Conservation (phyloP, 2,329 filamentous ascomycete genomes). For the Aurifilum marmelostoma region DNA sequence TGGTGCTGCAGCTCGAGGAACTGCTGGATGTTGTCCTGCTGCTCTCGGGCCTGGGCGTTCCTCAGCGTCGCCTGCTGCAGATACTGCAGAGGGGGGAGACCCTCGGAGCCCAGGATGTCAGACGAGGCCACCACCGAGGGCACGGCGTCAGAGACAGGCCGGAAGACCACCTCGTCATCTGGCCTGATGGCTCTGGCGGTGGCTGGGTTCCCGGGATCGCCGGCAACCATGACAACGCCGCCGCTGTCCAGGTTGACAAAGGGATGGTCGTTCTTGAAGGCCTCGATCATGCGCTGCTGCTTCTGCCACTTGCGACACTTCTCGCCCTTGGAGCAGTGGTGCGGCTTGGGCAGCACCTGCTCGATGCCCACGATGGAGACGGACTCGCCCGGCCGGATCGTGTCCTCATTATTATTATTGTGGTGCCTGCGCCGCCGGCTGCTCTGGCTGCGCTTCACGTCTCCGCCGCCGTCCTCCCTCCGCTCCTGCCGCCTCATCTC, state of each 20-base stretch:
- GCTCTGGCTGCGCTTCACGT: slow-evolving; percentile 46
- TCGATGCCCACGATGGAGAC: slow-evolving; percentile 92
- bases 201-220: slow-evolving; percentile 76
- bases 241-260: slow-evolving; percentile 61
- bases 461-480: slow-evolving; percentile 35
- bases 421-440: slow-evolving; percentile 44
- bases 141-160: slow-evolving; percentile 73
- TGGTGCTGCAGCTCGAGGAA: slow-evolving; percentile 86
- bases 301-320: slow-evolving; percentile 81
- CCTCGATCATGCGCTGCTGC: slow-evolving; percentile 76
- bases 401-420: slow-evolving; percentile 53
- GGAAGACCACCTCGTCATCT: slow-evolving; percentile 55
- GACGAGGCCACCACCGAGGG: slow-evolving; percentile 90
- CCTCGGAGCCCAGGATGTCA: slow-evolving; percentile 77
- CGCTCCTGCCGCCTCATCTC: slow-evolving; percentile 48
- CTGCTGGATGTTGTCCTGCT: slow-evolving; percentile 90
- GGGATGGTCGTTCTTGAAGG: slow-evolving; percentile 76
- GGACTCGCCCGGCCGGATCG: slow-evolving; percentile 78
- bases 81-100: slow-evolving; percentile 64
- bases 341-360: slow-evolving; percentile 81
- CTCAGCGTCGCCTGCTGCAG: slow-evolving; percentile 76
- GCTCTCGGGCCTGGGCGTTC: slow-evolving; percentile 72
- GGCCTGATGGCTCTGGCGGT: slow-evolving; percentile 62
- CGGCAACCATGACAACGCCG: slow-evolving; percentile 75
- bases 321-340: slow-evolving; percentile 84